Evolutionary conservation across 331 rosid genomes (phyloP), one percentile per base, ranked within the genome.

Genomic region (Rhamnella rubrinervis): DNA sequence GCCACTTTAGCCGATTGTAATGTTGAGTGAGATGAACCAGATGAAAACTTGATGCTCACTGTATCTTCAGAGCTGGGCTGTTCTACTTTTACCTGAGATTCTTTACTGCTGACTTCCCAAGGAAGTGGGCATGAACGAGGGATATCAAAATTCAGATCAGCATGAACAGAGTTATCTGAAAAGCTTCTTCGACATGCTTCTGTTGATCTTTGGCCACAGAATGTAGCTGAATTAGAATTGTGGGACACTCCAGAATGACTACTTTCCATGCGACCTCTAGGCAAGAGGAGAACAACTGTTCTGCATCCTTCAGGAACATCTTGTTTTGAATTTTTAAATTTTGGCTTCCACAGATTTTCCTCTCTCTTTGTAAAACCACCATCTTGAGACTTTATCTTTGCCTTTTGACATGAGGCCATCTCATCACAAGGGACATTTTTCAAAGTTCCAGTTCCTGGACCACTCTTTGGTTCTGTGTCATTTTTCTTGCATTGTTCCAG

Each of bases 251-350:
- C 73, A 66, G 77, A 55, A 67, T 82, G 82, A 78, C 59, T 73
- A 61, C 60, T 71, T 75, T 59, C 70, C 60, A 75, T 73, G 47
- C 28, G 58, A 71, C 79, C 83, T 63, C 78, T 72, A 2, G 89
- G 89, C 73, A 84, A 59, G 75, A 79, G 82, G 59, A 87, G 83
- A 83, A 88, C 91, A 72, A 70, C 73, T 19, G 87, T 77, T 77
- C 84, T 73, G 71, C 67, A 71, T 79, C 77, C 85, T 71, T 69
- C 77, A 28, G 71, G 63, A 47, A 73, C 65, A 63, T 26, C 85
- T 65, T 64, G 82, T 67, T 72, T 82, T 72, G 50, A 25, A 57
- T 70, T 65, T 61, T 63, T 77, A 69, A 72, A 70, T 64, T 60
- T 69, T 46, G 77, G 78, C 71, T 77, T 70, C 59, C 51, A 64